Percentiles rank a stretch among this genome's conserved stretches.
These are phyloP conservation scores for Fusarium haematococcum DNA, from an alignment of 2,329 filamentous ascomycete genomes.

Conservation along the genomic window DNA sequence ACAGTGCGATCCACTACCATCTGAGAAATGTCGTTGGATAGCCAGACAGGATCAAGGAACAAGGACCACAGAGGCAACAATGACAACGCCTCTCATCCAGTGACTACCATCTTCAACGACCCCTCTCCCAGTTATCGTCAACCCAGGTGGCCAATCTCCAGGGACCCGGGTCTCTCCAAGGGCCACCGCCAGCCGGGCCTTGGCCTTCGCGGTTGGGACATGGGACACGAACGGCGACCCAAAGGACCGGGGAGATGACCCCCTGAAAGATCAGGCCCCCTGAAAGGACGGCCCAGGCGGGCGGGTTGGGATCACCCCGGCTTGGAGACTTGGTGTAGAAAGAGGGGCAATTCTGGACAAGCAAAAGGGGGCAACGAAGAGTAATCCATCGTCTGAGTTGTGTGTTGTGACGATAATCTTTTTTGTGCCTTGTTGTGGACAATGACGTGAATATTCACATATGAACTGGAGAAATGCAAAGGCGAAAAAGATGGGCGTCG, in stretches of 20 bases:
- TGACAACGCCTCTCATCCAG: background rate
- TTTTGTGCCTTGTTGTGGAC: constrained; percentile 7
- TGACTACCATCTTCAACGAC: background rate
- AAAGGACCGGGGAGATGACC: constrained; percentile 35
- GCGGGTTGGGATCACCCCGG: constrained; percentile 43
- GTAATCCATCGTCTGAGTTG: background rate
- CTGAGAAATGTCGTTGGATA: background rate
- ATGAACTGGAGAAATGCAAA: background rate
- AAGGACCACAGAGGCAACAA: background rate
- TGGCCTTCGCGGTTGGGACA: constrained; percentile 19
- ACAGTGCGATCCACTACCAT: constrained; percentile 4
- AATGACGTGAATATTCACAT: constrained; percentile 17
- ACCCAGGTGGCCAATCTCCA: constrained; percentile 28
- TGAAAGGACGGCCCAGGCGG: constrained; percentile 32
- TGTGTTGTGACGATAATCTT: background rate
- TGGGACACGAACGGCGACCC: constrained; percentile 33
- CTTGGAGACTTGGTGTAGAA: constrained; percentile 18
- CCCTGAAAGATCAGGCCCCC: constrained; percentile 38
- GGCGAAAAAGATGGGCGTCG: background rate
- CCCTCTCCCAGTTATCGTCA: constrained; percentile 2
- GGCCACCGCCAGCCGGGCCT: constrained; percentile 1
- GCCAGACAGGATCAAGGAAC: background rate
- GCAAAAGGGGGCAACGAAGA: constrained; percentile 36
- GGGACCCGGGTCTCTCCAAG: constrained; percentile 22
- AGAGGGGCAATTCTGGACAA: constrained; percentile 35